Evolutionary conservation across 2,329 filamentous ascomycete genomes (phyloP).

Genomic region (Fusarium sp.): DNA sequence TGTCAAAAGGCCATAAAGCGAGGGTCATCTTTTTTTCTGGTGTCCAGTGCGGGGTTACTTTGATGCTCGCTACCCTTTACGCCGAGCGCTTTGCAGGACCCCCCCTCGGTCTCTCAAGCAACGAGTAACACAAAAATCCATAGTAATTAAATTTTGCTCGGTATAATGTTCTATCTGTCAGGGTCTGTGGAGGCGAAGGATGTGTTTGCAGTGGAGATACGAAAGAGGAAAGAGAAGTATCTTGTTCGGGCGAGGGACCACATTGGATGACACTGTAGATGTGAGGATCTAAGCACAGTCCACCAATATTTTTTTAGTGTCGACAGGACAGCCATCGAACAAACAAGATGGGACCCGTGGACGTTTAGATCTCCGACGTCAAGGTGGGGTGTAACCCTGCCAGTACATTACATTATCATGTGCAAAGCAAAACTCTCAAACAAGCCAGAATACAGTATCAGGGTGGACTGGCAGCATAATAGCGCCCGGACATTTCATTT

Average conservation of each 20-base stretch:
- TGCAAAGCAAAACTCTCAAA: conserved; percentile 8
- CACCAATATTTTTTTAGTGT: conserved; percentile 4
- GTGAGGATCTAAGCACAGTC: conserved; percentile 30
- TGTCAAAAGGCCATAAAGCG: conserved; percentile 8
- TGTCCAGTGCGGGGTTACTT: conserved; percentile 43
- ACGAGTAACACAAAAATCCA: conserved; percentile 14
- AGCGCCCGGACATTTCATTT: neutral
- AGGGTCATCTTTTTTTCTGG: conserved; percentile 8
- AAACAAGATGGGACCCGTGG: conserved; percentile 12
- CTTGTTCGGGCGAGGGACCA: conserved; percentile 19
- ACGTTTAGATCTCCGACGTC: conserved; percentile 15
- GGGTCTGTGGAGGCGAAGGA: conserved; percentile 1
- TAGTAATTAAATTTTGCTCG: neutral
- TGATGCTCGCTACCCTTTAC: conserved; percentile 49
- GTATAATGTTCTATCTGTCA: neutral
- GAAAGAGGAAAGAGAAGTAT: conserved; percentile 4
- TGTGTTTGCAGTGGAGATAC: neutral
- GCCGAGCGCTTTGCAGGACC: conserved; percentile 37
- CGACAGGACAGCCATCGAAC: conserved; percentile 19
- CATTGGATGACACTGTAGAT: conserved; percentile 21
- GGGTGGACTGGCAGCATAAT: neutral
- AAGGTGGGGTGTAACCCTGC: conserved; percentile 23
- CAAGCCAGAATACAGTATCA: neutral
- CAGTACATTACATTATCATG: neutral
- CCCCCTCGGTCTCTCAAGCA: conserved; percentile 28